Evolutionary conservation across 805 yeast genomes (phyloP).

Genomic region (Candida maesae): DNA sequence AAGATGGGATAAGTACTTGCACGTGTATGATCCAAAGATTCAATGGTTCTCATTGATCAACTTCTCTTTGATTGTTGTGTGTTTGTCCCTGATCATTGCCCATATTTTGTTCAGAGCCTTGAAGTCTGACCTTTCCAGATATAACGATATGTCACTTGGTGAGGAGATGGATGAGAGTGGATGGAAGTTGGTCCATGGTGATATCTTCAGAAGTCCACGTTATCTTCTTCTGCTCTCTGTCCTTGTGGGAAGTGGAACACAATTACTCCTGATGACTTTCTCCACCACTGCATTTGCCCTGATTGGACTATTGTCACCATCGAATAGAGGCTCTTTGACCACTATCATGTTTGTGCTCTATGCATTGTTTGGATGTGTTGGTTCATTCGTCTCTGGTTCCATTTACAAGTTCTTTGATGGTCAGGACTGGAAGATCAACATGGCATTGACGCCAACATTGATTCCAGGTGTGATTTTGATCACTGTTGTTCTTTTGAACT

Average conservation of each 20-base stretch:
- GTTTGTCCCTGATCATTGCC: slow-evolving; percentile 71
- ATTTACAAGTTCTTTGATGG: slow-evolving; percentile 90
- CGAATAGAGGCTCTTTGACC: slow-evolving; percentile 89
- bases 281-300: slow-evolving; percentile 78
- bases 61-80: slow-evolving; percentile 75
- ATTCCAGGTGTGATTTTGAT: slow-evolving; percentile 79
- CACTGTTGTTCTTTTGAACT: slow-evolving; percentile 66
- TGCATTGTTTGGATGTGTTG: slow-evolving; percentile 74
- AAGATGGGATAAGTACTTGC: slow-evolving; percentile 96
- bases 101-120: slow-evolving; percentile 77
- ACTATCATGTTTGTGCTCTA: slow-evolving; percentile 86
- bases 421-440: slow-evolving; percentile 81
- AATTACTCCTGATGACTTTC: slow-evolving; percentile 71
- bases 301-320: slow-evolving; percentile 86
- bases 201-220: slow-evolving; percentile 83
- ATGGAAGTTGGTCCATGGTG: slow-evolving; percentile 96
- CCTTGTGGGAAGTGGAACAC: slow-evolving; percentile 84
- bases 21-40: slow-evolving; percentile 85
- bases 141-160: slow-evolving; percentile 85
- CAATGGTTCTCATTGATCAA: slow-evolving; percentile 94
- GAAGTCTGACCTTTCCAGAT: slow-evolving; percentile 79
- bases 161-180: slow-evolving; percentile 91
- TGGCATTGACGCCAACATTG: slow-evolving; percentile 74
- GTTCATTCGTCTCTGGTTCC: slow-evolving; percentile 84
- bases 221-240: slow-evolving; percentile 70